Conservation (phyloP, 2,329 filamentous ascomycete genomes). For the Neofusicoccum kwambonambiense region DNA sequence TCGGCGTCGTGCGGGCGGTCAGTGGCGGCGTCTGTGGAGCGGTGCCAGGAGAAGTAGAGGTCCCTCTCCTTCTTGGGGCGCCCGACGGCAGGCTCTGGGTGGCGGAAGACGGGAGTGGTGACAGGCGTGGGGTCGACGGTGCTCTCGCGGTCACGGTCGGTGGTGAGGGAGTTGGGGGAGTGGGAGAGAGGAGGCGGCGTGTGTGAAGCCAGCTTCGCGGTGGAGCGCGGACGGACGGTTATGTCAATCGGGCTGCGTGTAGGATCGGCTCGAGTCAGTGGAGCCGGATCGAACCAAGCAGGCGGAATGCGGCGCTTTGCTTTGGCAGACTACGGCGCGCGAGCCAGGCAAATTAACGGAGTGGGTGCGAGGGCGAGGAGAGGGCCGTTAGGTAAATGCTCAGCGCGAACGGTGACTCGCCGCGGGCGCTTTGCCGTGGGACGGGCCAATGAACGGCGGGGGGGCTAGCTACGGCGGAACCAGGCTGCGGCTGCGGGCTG, state of each 20-base stretch:
- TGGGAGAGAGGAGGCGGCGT: conserved; percentile 22
- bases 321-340: not conserved
- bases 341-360: conserved; percentile 8
- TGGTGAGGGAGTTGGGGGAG: conserved; percentile 21
- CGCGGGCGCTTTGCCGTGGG: conserved; percentile 3
- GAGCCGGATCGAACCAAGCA: conserved; percentile 19
- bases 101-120: conserved; percentile 22
- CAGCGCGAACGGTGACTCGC: conserved; percentile 1
- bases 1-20: conserved; percentile 30
- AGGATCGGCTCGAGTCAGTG: conserved; percentile 19
- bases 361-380: conserved; percentile 5
- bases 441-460: not conserved
- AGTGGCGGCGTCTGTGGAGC: conserved; percentile 32
- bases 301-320: conserved; percentile 14
- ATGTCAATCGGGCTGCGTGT: conserved; percentile 17
- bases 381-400: conserved; percentile 3
- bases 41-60: conserved; percentile 46
- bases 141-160: conserved; percentile 22
- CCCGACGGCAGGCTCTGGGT: conserved; percentile 35
- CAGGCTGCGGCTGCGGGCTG: not conserved
- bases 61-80: conserved; percentile 45
- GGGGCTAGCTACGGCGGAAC: not conserved
- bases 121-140: conserved; percentile 18
- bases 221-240: conserved; percentile 12
- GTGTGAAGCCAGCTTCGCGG: conserved; percentile 19